Evolutionary conservation across 2,329 filamentous ascomycete species (phyloP), one percentile per base, ranked within the genome.

Genomic region (Sclerotinia sclerotiorum): DNA sequence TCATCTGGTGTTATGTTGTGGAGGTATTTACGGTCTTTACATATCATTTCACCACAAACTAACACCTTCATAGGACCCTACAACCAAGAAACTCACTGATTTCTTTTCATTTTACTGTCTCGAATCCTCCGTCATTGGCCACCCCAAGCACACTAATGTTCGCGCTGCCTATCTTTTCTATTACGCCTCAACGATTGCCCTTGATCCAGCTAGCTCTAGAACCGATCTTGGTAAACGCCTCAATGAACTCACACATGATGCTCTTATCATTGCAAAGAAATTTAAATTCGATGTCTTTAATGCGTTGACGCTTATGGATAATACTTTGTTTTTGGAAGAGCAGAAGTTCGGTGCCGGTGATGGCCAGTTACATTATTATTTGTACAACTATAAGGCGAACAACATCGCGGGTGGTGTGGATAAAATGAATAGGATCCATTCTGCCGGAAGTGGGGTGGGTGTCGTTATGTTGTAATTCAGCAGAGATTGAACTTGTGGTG

Each of bases 101-200:
- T 97, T 97, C 81, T 90, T 97, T 81, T 97, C 93, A 49, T 99
- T 98, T 82, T 99, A 98, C 84, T 89, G 88, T 77, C 89, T 99
- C 46, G 93, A 97, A 78, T 97, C 93, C 21, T 95, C 93, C 1
- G 91, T 97, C 69, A 96, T 99, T 75, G 89, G 90, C 73, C 88
- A 93, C 77, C 82, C 87, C 57, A 91, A 91, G 78, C 90, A 97
- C 81, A 85, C 88, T 69, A 87, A 88, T 68, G 88, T 99, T 76
- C 90, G 90, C 73, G 95, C 94, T 4, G 95, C 95, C 42, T 99
- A 99, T 80, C 86, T 98, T 67, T 99, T 94, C 83, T 99, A 99
- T 84, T 99, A 99, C 78, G 95, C 92, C 68, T 91, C 90, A 8
- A 93, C 97, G 76, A 83, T 86, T 6, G 94, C 89, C 15, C 90